Percentiles rank a stretch among this genome's conserved stretches.
Conservation (phyloP, 495 filamentous ascomycete genomes). For the Penicillium longicatenatum region DNA sequence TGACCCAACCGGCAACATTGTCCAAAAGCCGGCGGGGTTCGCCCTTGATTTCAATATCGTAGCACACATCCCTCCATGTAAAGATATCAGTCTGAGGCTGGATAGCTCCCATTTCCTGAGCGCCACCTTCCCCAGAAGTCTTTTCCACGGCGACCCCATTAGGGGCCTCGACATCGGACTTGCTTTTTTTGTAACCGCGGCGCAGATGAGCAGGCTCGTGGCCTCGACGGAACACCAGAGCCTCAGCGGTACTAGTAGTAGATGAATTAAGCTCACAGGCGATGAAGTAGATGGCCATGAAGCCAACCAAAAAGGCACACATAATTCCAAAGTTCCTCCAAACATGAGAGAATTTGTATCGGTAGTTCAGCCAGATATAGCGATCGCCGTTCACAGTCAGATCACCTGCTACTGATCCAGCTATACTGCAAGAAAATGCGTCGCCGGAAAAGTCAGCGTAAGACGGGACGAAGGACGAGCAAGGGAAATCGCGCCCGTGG, state of each 20-base stretch:
- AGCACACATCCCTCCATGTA: constrained; percentile 74
- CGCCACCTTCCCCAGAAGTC: background rate
- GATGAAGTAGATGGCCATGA: constrained; percentile 15
- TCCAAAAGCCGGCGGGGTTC: constrained; percentile 60
- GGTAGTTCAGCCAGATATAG: constrained; percentile 14
- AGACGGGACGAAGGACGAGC: constrained; percentile 61
- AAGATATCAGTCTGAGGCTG: constrained; percentile 60
- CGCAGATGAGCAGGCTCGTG: constrained; percentile 25
- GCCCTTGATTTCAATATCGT: constrained; percentile 64
- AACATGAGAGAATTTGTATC: constrained; percentile 6
- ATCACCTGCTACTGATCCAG: constrained; percentile 46
- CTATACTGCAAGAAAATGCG: constrained; percentile 53
- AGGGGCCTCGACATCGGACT: background rate
- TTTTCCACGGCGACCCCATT: background rate
- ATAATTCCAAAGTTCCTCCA: constrained; percentile 22
- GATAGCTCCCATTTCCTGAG: constrained; percentile 30
- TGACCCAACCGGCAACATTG: constrained; percentile 64
- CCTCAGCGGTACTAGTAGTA: constrained; percentile 4
- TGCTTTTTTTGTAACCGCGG: background rate
- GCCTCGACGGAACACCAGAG: constrained; percentile 9
- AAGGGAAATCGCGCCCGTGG: constrained; percentile 62
- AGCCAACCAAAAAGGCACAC: constrained; percentile 8
- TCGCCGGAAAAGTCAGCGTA: constrained; percentile 53
- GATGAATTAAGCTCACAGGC: constrained; percentile 9
- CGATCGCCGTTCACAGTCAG: constrained; percentile 13